These are phyloP conservation scores for Aspergillus coremiiformis DNA, from an alignment of 495 filamentous ascomycete genomes.

Conservation along the genomic window DNA sequence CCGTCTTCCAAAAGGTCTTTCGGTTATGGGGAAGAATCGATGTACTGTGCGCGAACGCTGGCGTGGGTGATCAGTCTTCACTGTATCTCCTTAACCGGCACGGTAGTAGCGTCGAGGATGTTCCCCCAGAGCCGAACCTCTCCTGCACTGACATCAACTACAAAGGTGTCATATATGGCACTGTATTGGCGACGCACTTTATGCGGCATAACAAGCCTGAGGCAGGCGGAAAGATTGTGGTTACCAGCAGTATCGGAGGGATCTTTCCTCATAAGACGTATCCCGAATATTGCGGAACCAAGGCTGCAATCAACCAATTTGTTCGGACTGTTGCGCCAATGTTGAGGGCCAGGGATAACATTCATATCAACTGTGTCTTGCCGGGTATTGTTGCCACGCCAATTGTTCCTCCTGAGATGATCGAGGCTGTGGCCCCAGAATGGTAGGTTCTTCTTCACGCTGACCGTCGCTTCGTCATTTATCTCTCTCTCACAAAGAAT, in stretches of 20 bases:
- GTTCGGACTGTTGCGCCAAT: slow-evolving; percentile 21
- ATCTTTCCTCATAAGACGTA: slow-evolving; percentile 22
- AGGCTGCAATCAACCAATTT: slow-evolving; percentile 25
- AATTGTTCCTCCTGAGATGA: slow-evolving; percentile 25
- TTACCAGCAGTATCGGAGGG: slow-evolving; percentile 22
- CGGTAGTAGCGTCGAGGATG: slow-evolving; percentile 13
- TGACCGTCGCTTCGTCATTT: not conserved
- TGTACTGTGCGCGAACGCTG: slow-evolving; percentile 23
- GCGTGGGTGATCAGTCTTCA: slow-evolving; percentile 21
- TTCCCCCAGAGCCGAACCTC: slow-evolving; percentile 21
- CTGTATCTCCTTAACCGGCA: slow-evolving; percentile 16
- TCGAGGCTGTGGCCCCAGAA: slow-evolving; percentile 20
- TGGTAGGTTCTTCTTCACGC: slow-evolving; percentile 11
- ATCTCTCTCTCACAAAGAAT: not conserved
- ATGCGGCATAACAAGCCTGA: slow-evolving; percentile 23
- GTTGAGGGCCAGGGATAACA: slow-evolving; percentile 24
- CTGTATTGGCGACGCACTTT: slow-evolving; percentile 24
- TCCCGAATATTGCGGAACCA: slow-evolving; percentile 26
- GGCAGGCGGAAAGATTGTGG: slow-evolving; percentile 21
- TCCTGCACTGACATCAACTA: slow-evolving; percentile 22
- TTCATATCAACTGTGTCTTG: slow-evolving; percentile 24
- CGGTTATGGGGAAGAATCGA: slow-evolving; percentile 22
- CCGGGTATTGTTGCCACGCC: slow-evolving; percentile 24
- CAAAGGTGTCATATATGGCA: slow-evolving; percentile 25
- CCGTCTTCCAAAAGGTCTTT: slow-evolving; percentile 13